These are phyloP conservation scores for Anthoceros angustus DNA, from an alignment of 225 moss, liverwort and hornwort genomes.

Conservation along the genomic window DNA sequence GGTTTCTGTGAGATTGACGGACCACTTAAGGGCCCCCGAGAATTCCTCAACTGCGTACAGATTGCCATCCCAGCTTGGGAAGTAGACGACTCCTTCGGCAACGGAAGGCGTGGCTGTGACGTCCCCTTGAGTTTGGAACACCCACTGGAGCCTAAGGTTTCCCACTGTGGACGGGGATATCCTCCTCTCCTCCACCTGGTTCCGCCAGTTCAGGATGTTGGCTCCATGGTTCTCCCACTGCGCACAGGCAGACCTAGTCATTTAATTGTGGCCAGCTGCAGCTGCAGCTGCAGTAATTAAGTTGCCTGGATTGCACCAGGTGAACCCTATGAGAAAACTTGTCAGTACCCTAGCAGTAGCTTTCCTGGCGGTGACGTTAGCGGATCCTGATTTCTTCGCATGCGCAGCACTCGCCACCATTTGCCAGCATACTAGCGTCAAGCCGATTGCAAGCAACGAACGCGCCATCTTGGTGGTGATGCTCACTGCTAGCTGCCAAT, in stretches of 20 bases:
- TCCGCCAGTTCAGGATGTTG: slow-evolving; percentile 12
- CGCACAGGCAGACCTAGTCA: background rate
- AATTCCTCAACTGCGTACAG: slow-evolving; percentile 11
- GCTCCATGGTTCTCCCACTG: slow-evolving; percentile 18
- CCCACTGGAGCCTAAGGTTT: slow-evolving; percentile 9
- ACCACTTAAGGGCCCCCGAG: slow-evolving; percentile 9
- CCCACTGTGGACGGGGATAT: slow-evolving; percentile 7
- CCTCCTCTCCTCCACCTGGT: slow-evolving; percentile 6
- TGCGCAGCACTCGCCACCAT: too few relatives aligned
- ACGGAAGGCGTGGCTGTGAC: slow-evolving; percentile 18
- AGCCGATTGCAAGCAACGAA: too few relatives aligned
- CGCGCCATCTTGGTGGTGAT: too few relatives aligned
- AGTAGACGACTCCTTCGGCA: slow-evolving; percentile 14
- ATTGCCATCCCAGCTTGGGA: slow-evolving; percentile 16
- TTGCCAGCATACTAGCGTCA: too few relatives aligned
- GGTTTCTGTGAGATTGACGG: slow-evolving; percentile 3
- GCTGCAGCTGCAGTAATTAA: too few relatives aligned
- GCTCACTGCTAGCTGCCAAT: too few relatives aligned
- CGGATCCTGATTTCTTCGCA: too few relatives aligned
- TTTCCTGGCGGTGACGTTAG: too few relatives aligned
- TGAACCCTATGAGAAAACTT: too few relatives aligned
- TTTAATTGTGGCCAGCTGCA: too few relatives aligned
- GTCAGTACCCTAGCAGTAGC: too few relatives aligned
- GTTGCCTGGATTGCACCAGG: too few relatives aligned
- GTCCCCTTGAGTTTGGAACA: slow-evolving; percentile 7